phyloP scores from a whole-genome alignment of 768 basidiomycete species.

The Hygrophorus russula region DNA sequence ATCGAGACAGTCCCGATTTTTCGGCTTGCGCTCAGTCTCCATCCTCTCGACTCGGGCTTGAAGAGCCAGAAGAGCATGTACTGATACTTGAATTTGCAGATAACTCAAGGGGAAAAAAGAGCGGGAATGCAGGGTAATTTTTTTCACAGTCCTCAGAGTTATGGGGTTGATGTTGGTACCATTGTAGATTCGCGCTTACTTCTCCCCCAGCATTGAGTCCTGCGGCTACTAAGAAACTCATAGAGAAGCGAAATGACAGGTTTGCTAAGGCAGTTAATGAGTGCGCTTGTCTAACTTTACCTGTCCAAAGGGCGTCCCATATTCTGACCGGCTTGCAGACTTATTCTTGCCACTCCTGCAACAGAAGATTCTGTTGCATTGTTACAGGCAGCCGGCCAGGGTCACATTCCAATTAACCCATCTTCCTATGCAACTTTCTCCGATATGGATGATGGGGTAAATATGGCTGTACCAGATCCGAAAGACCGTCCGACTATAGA shows the following conservation, averaged over 20 bases:
- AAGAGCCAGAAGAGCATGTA: conserved; percentile 23
- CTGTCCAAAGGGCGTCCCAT: background rate
- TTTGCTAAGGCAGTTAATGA: conserved; percentile 62
- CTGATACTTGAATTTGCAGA: conserved; percentile 35
- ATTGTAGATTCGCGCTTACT: conserved; percentile 15
- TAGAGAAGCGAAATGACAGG: conserved; percentile 56
- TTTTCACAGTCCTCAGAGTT: background rate
- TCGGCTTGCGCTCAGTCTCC: conserved; percentile 20
- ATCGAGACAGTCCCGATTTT: conserved; percentile 31
- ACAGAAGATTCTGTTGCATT: conserved; percentile 52
- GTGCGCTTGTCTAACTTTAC: conserved; percentile 23
- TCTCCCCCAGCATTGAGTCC: conserved; percentile 35
- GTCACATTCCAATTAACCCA: conserved; percentile 64
- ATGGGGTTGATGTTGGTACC: conserved; percentile 5
- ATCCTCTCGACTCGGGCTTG: conserved; percentile 29
- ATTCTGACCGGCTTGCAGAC: conserved; percentile 23
- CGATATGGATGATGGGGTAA: conserved; percentile 6
- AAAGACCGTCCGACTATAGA: conserved; percentile 47
- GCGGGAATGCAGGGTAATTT: conserved; percentile 18
- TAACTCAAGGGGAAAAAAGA: conserved; percentile 23
- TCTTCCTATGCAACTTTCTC: conserved; percentile 8
- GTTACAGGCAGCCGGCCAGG: conserved; percentile 54
- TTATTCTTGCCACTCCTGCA: conserved; percentile 40
- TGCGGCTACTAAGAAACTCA: conserved; percentile 51
- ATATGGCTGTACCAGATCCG: conserved; percentile 25